A percentile compares a stretch with the other conserved stretches of the same genome.
These are phyloP conservation scores for Dioscorea alata DNA, from an alignment of 106 monocot species.

Conservation along the genomic window DNA sequence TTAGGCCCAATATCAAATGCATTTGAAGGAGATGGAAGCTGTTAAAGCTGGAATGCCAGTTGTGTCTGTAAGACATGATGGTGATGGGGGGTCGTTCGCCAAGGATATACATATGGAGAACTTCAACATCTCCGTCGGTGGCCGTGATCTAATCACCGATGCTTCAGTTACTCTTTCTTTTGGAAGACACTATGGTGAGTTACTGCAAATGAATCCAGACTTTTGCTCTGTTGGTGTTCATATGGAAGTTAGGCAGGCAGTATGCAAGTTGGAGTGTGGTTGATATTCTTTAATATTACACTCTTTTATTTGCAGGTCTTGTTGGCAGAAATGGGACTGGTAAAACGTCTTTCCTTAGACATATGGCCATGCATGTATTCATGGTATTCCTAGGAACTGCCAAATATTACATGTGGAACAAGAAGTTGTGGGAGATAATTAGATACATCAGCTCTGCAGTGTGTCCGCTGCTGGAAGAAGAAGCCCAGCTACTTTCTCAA, in stretches of 20 bases:
- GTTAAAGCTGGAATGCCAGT: conserved; percentile 91
- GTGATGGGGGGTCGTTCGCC: conserved; percentile 40
- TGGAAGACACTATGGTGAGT: conserved; percentile 98
- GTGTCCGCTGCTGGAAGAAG: conserved; percentile 86
- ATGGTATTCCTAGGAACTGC: conserved; percentile 91
- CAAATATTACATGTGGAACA: conserved; percentile 99
- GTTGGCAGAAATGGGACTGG: conserved; percentile 99
- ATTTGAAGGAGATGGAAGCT: conserved; percentile 95
- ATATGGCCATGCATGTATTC: conserved; percentile 99
- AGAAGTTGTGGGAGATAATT: conserved; percentile 97
- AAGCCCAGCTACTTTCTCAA: conserved; percentile 61
- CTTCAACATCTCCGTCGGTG: conserved; percentile 90
- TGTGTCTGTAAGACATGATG: conserved; percentile 68
- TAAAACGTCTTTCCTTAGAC: conserved; percentile 94
- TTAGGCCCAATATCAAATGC: conserved; percentile 90
- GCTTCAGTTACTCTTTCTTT: conserved; percentile 80
- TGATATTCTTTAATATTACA: too few species aligned
- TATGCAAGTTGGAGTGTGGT: too few species aligned
- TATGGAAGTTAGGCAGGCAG: too few species aligned
- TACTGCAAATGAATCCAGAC: not conserved
- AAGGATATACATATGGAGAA: conserved; percentile 99
- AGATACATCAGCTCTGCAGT: conserved; percentile 87
- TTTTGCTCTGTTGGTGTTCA: not conserved
- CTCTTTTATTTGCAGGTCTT: conserved; percentile 53
- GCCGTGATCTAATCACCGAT: conserved; percentile 88